phyloP scores from a whole-genome alignment of 164 flowering plant genomes.

The Euptelea pleiosperma region DNA sequence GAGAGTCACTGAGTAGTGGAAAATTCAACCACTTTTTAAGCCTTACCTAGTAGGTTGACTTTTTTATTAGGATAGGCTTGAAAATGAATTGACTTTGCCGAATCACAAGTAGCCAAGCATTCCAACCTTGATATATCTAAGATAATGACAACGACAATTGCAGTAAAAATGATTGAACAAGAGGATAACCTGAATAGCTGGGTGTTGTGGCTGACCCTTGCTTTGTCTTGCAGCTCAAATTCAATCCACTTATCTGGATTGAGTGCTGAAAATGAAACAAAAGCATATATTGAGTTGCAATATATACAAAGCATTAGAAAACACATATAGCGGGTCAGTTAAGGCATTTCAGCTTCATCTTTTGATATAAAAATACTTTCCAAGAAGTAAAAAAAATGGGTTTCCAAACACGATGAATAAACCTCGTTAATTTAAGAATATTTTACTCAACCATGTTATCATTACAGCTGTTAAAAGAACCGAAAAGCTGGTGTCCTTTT shows the following conservation, averaged over 20 bases:
- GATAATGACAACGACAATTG: background rate
- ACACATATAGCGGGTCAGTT: slow-evolving; percentile 30
- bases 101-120: slow-evolving; percentile 9
- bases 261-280: slow-evolving; percentile 55
- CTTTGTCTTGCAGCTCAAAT: slow-evolving; percentile 83
- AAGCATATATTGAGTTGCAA: slow-evolving; percentile 6
- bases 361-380: background rate
- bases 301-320: slow-evolving; percentile 4
- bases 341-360: no score
- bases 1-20: background rate
- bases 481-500: background rate
- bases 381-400: background rate
- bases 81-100: background rate
- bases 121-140: slow-evolving; percentile 18
- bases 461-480: background rate
- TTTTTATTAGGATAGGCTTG: background rate
- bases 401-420: background rate
- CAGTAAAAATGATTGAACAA: background rate
- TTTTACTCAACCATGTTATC: background rate
- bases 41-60: background rate
- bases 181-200: slow-evolving; percentile 69
- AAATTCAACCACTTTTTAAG: background rate
- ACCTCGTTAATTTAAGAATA: background rate
- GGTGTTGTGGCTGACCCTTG: slow-evolving; percentile 82
- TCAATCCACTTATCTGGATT: slow-evolving; percentile 87